Percentiles rank a stretch among this genome's conserved stretches.
Evolutionary conservation across 106 monocot species (phyloP).

Genomic region (Allium sativum): DNA sequence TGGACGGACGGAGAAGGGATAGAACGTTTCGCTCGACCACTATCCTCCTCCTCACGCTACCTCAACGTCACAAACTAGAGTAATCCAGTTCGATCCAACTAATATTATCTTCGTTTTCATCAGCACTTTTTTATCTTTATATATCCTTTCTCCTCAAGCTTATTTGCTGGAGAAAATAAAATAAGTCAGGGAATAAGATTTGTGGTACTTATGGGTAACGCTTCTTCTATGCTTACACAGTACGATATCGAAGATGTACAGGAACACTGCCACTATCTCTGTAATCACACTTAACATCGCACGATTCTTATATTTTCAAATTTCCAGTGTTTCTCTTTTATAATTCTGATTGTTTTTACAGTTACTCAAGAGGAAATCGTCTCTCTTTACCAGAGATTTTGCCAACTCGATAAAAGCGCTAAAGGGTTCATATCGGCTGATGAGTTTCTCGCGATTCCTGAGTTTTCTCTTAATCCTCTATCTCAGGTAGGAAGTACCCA

Average conservation of each 20-base stretch:
- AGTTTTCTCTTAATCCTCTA: constrained; percentile 79
- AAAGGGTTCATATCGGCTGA: constrained; percentile 80
- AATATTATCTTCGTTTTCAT: no score
- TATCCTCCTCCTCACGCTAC: no score
- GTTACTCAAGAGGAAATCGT: constrained; percentile 91
- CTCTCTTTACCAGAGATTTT: constrained; percentile 67
- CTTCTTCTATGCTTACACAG: constrained; percentile 60
- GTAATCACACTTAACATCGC: constrained; percentile 10
- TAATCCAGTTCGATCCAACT: no score
- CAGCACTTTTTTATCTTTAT: no score
- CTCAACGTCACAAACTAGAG: no score
- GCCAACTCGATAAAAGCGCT: constrained; percentile 60
- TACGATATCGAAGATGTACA: constrained; percentile 70
- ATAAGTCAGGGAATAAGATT: no score
- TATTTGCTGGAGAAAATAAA: no score
- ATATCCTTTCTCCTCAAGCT: no score
- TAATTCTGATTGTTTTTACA: constrained; percentile 5
- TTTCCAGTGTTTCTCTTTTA: not conserved
- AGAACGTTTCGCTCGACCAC: no score
- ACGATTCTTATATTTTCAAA: not conserved
- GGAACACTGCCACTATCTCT: constrained; percentile 49
- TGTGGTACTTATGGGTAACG: constrained; percentile 31
- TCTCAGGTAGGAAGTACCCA: constrained; percentile 35
- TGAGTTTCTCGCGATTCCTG: constrained; percentile 82
- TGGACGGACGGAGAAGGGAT: no score